A percentile compares a stretch with the other conserved stretches of the same genome.
phyloP scores from a whole-genome alignment of 441 rosid species.

The Flueggea neowawraea region DNA sequence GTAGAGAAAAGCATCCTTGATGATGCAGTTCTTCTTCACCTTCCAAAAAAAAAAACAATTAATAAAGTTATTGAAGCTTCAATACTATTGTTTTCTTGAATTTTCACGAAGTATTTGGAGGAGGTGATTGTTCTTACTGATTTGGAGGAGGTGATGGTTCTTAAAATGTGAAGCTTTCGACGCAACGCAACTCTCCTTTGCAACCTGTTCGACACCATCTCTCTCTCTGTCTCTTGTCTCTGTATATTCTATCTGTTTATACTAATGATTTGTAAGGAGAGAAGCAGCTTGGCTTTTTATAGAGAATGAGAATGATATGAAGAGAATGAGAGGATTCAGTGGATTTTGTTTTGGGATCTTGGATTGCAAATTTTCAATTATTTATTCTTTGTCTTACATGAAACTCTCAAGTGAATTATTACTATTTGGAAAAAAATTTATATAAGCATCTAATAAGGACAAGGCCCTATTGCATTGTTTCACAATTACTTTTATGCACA shows the following conservation, averaged over 20 bases:
- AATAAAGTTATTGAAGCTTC: no score
- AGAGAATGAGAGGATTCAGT: background rate
- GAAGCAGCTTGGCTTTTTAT: slow-evolving; percentile 15
- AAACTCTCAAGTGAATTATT: no score
- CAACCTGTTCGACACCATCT: slow-evolving; percentile 37
- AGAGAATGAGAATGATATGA: slow-evolving; percentile 11
- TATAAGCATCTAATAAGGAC: no score
- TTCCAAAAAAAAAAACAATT: slow-evolving; percentile 12
- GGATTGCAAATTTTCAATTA: slow-evolving; percentile 1
- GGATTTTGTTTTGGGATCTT: slow-evolving; percentile 29
- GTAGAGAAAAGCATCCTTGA: slow-evolving; percentile 40
- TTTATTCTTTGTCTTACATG: slow-evolving; percentile 25
- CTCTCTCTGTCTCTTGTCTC: slow-evolving; percentile 14
- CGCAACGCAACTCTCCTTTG: slow-evolving; percentile 42
- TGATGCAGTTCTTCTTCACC: slow-evolving; percentile 36
- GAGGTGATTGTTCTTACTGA: slow-evolving; percentile 30
- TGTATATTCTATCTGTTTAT: slow-evolving; percentile 6
- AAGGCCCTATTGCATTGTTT: no score
- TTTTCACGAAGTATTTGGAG: background rate
- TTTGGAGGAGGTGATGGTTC: slow-evolving; percentile 40
- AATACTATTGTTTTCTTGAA: no score
- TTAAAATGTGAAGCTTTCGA: slow-evolving; percentile 45
- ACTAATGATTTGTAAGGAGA: slow-evolving; percentile 8
- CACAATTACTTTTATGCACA: no score
- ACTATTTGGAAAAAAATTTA: no score